phyloP scores from a whole-genome alignment of 352 stramenopile genomes.

The Stephanocyclus meneghinianus region DNA sequence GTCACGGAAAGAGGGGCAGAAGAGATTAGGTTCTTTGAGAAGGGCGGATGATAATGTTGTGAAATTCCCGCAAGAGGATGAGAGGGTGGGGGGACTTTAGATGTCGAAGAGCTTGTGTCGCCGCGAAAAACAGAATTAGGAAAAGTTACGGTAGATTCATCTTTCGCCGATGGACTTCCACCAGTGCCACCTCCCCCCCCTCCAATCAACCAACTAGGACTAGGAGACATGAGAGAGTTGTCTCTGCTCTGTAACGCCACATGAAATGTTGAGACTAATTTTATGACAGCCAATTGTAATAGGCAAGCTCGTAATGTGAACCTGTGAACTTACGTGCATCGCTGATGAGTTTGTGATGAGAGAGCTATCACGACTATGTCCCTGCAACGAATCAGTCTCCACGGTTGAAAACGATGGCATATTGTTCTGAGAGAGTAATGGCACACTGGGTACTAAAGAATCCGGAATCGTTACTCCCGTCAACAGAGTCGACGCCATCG shows the following conservation, averaged over 20 bases:
- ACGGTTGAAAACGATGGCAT: conserved; percentile 8
- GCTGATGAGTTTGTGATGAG: conserved; percentile 37
- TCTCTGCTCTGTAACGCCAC: conserved; percentile 23
- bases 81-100: not conserved
- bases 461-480: conserved; percentile 15
- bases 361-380: conserved; percentile 48
- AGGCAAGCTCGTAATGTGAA: not conserved
- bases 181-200: not conserved
- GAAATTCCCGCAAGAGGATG: conserved; percentile 13
- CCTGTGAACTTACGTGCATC: conserved; percentile 6
- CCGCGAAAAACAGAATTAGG: conserved; percentile 16
- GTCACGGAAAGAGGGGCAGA: conserved; percentile 23
- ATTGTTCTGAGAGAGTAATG: conserved; percentile 9
- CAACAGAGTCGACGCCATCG: conserved; percentile 39
- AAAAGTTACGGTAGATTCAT: not conserved
- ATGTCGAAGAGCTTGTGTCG: not conserved
- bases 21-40: conserved; percentile 11
- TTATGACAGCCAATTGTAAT: no score
- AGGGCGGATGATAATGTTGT: conserved; percentile 5
- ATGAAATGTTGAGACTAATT: no score
- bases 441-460: conserved; percentile 3
- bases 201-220: not conserved
- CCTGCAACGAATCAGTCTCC: conserved; percentile 2
- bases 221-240: conserved; percentile 8
- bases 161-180: not conserved